Evolutionary conservation across 306 rosid genomes (phyloP).

Genomic region (Amphicarpaea edgeworthii): DNA sequence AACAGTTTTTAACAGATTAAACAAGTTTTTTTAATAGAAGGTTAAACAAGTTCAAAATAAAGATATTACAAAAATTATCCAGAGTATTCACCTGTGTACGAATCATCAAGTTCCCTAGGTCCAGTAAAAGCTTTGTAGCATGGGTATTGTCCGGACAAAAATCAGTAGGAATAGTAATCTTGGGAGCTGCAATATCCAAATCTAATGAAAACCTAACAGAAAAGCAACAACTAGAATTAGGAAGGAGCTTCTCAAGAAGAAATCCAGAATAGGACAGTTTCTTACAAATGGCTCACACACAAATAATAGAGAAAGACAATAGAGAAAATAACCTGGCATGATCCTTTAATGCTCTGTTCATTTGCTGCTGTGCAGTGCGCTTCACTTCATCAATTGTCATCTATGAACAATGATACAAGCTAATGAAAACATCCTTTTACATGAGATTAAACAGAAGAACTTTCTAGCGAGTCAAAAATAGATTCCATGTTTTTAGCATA

Average conservation of each 20-base stretch:
- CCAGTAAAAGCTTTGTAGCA: constrained; percentile 89
- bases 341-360: constrained; percentile 90
- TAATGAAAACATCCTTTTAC: constrained; percentile 31
- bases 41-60: constrained; percentile 21
- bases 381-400: constrained; percentile 88
- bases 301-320: constrained; percentile 15
- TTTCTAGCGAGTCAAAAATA: constrained; percentile 23
- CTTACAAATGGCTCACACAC: constrained; percentile 22
- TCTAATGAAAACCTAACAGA: constrained; percentile 85
- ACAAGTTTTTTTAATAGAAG: too few relatives aligned
- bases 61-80: constrained; percentile 22
- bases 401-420: constrained; percentile 60
- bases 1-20: constrained; percentile 34
- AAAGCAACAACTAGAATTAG: constrained; percentile 42
- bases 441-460: constrained; percentile 28
- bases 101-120: constrained; percentile 89
- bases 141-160: constrained; percentile 77
- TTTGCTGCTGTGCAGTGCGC: constrained; percentile 97
- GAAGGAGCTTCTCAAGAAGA: constrained; percentile 34
- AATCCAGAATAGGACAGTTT: constrained; percentile 14
- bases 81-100: constrained; percentile 69
- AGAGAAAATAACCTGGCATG: constrained; percentile 69
- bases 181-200: constrained; percentile 98
- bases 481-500: background rate
- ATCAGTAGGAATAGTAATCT: constrained; percentile 92